These are phyloP conservation scores for Daldinia childiae DNA, from an alignment of 495 filamentous ascomycete species.

Conservation along the genomic window DNA sequence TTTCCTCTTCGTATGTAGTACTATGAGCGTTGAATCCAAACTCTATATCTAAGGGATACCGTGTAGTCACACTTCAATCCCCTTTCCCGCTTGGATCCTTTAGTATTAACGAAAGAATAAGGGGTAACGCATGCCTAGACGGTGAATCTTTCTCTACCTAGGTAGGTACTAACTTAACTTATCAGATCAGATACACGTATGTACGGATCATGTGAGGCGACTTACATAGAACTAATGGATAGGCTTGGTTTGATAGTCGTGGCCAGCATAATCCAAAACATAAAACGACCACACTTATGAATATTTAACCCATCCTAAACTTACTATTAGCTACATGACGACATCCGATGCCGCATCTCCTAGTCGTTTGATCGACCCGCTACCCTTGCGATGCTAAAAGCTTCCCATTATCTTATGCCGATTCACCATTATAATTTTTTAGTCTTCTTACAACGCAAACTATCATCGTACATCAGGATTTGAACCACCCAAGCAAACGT, in stretches of 20 bases:
- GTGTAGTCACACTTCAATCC: not conserved
- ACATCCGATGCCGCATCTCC: slow-evolving; percentile 18
- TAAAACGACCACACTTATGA: slow-evolving; percentile 17
- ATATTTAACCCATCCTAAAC: slow-evolving; percentile 9
- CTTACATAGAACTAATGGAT: not conserved
- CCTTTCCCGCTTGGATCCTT: not conserved
- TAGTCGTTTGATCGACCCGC: slow-evolving; percentile 30
- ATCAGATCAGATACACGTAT: slow-evolving; percentile 17
- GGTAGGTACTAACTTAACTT: not conserved
- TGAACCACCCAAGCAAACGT: slow-evolving; percentile 10
- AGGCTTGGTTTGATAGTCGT: slow-evolving; percentile 27
- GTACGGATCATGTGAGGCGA: slow-evolving; percentile 13
- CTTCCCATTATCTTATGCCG: slow-evolving; percentile 14
- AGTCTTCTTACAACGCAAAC: slow-evolving; percentile 1
- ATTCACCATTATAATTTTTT: slow-evolving; percentile 14
- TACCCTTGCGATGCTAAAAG: slow-evolving; percentile 26
- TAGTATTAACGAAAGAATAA: not conserved
- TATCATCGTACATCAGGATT: slow-evolving; percentile 23
- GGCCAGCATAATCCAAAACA: slow-evolving; percentile 30
- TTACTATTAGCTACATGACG: slow-evolving; percentile 30
- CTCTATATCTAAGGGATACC: not conserved
- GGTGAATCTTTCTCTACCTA: not conserved
- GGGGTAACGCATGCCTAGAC: not conserved
- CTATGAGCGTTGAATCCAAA: not conserved
- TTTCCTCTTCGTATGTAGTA: not conserved